Conservation (phyloP, 164 flowering plant species). For the Platanus orientalis region DNA sequence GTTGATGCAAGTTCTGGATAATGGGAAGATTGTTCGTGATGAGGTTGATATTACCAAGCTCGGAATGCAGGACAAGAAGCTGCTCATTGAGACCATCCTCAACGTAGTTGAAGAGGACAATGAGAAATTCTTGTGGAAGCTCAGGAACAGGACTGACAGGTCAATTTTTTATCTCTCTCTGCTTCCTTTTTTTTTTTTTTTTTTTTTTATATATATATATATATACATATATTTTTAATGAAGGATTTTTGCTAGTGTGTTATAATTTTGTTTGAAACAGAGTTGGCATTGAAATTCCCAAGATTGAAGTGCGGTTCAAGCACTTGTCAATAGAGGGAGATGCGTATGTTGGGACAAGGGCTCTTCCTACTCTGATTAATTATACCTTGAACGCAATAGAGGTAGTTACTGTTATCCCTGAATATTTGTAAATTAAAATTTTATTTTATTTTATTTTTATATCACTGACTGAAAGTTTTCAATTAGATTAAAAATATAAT, state of each 20-base stretch:
- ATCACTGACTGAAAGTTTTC: too few relatives aligned
- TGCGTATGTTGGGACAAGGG: constrained; percentile 52
- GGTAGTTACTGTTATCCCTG: constrained; percentile 21
- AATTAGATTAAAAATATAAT: too few relatives aligned
- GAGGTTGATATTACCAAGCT: constrained; percentile 51
- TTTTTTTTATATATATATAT: too few relatives aligned
- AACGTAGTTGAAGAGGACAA: constrained; percentile 51
- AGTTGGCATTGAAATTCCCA: constrained; percentile 61
- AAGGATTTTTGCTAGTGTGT: too few relatives aligned
- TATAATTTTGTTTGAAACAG: constrained; percentile 18
- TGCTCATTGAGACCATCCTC: constrained; percentile 43
- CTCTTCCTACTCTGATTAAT: constrained; percentile 61
- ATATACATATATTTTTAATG: too few relatives aligned
- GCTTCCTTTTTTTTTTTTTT: not conserved
- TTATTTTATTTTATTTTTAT: too few relatives aligned
- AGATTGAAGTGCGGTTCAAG: constrained; percentile 59
- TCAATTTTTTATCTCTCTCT: constrained; percentile 8
- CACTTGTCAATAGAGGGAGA: constrained; percentile 53
- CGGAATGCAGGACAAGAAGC: constrained; percentile 36
- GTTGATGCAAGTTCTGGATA: constrained; percentile 34
- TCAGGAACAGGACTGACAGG: constrained; percentile 53
- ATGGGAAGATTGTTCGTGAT: constrained; percentile 35
- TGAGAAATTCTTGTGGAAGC: constrained; percentile 34
- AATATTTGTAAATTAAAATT: too few relatives aligned
- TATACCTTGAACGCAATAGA: constrained; percentile 45